These are phyloP conservation scores for Cenchrus fungigraminus DNA, from an alignment of 176 grass and related monocot species.

Conservation along the genomic window DNA sequence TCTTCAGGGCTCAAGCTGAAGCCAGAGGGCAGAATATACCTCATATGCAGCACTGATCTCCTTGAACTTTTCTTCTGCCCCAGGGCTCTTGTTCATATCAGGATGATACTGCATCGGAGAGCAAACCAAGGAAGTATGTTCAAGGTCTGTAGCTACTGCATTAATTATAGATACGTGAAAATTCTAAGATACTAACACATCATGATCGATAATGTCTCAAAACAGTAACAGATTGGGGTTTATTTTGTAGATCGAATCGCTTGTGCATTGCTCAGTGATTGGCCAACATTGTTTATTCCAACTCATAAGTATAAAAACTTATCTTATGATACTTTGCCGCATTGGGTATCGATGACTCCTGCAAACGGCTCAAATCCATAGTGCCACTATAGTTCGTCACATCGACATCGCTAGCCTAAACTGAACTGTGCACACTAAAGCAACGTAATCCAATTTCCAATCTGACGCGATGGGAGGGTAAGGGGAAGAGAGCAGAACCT, in stretches of 20 bases:
- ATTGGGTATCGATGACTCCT: background rate
- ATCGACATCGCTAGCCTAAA: background rate
- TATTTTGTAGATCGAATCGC: background rate
- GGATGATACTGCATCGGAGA: conserved; percentile 75
- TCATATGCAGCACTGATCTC: conserved; percentile 97
- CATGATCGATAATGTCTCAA: background rate
- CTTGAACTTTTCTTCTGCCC: conserved; percentile 96
- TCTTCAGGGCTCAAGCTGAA: background rate
- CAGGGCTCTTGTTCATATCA: conserved; percentile 89
- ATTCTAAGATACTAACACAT: background rate
- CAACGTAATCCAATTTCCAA: too few relatives aligned
- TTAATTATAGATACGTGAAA: background rate
- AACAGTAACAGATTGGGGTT: too few relatives aligned
- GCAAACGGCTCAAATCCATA: background rate
- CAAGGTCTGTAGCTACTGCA: conserved; percentile 12
- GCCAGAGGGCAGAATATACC: conserved; percentile 53
- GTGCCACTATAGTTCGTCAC: background rate
- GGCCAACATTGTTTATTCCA: background rate
- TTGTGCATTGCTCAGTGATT: background rate
- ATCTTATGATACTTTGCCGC: too few relatives aligned
- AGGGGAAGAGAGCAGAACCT: conserved; percentile 43
- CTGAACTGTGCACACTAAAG: background rate
- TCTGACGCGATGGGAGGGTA: background rate
- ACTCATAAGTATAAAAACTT: background rate
- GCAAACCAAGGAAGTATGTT: conserved; percentile 36